Percentiles rank a stretch among this genome's conserved stretches.
Evolutionary conservation across 192 early-diverging fungal species (phyloP).

Genomic region (Helicostylum pulchrum): DNA sequence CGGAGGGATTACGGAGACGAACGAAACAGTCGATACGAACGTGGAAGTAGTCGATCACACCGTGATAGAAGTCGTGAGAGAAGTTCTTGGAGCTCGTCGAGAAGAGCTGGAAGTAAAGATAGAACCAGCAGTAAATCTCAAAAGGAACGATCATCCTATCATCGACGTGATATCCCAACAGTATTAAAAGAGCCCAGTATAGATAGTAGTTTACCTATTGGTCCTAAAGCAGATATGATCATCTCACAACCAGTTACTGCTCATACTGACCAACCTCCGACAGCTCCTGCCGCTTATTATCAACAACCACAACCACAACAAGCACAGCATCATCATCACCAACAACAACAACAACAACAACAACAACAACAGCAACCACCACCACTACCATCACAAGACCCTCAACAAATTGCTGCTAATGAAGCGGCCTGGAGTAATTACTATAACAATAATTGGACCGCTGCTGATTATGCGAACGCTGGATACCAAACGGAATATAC

Average conservation of each 20-base stretch:
- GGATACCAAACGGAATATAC: slow-evolving; percentile 3
- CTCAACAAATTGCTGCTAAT: not conserved
- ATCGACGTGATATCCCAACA: not conserved
- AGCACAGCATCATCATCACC: not conserved
- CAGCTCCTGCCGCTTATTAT: slow-evolving; percentile 23
- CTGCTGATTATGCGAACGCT: not conserved
- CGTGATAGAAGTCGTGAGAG: slow-evolving; percentile 5
- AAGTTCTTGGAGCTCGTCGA: slow-evolving; percentile 3
- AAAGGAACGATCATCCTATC: slow-evolving; percentile 12
- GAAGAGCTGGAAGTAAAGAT: slow-evolving; percentile 8
- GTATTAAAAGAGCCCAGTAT: not conserved
- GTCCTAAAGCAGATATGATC: slow-evolving; percentile 13
- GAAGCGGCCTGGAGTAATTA: slow-evolving; percentile 11
- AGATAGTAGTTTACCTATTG: not conserved
- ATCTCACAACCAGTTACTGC: not conserved
- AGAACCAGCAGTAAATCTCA: slow-evolving; percentile 3
- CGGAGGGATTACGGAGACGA: slow-evolving; percentile 19
- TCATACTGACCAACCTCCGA: slow-evolving; percentile 4
- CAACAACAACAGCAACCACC: not conserved
- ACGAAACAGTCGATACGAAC: slow-evolving; percentile 11
- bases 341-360: slow-evolving; percentile 7
- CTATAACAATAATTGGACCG: not conserved
- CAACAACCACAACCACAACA: slow-evolving; percentile 1
- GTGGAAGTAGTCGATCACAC: slow-evolving; percentile 4
- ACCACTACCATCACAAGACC: not conserved